Conservation (phyloP, 306 rosid species). For the Acacia confusa region DNA sequence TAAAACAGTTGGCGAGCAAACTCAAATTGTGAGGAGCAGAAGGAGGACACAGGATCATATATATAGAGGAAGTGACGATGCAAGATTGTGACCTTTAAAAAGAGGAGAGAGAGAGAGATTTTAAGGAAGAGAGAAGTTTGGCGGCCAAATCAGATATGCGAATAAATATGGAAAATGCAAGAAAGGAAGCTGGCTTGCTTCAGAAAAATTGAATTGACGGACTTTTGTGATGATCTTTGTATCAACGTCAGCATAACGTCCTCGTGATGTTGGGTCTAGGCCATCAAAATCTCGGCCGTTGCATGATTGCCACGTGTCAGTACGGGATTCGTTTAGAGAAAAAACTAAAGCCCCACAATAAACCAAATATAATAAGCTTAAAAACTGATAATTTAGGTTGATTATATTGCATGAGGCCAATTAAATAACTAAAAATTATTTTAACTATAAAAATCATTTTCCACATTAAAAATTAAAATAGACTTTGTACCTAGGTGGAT, state of each 20-base stretch:
- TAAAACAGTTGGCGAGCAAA: not conserved
- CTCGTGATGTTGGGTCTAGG: constrained; percentile 44
- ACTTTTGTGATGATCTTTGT: not conserved
- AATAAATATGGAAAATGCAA: not conserved
- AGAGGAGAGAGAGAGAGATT: constrained; percentile 30
- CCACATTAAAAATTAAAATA: not conserved
- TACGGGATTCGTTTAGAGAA: not conserved
- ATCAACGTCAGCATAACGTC: constrained; percentile 65
- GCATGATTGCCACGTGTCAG: constrained; percentile 17
- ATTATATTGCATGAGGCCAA: not conserved
- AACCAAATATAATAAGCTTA: constrained; percentile 2
- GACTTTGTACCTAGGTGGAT: constrained; percentile 2
- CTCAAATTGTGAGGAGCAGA: constrained; percentile 30
- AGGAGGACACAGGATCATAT: constrained; percentile 31
- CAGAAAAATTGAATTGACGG: not conserved
- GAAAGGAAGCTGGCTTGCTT: constrained; percentile 43
- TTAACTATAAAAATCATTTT: not conserved
- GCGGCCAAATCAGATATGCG: constrained; percentile 49
- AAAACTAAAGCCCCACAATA: not conserved
- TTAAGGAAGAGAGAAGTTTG: constrained; percentile 40
- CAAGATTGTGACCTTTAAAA: not conserved
- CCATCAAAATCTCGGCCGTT: not conserved
- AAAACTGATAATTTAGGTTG: not conserved
- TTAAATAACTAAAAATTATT: too few relatives aligned
- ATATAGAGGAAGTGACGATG: not conserved